Evolutionary conservation across 2,329 filamentous ascomycete genomes (phyloP).

Genomic region (Tolypocladium album): DNA sequence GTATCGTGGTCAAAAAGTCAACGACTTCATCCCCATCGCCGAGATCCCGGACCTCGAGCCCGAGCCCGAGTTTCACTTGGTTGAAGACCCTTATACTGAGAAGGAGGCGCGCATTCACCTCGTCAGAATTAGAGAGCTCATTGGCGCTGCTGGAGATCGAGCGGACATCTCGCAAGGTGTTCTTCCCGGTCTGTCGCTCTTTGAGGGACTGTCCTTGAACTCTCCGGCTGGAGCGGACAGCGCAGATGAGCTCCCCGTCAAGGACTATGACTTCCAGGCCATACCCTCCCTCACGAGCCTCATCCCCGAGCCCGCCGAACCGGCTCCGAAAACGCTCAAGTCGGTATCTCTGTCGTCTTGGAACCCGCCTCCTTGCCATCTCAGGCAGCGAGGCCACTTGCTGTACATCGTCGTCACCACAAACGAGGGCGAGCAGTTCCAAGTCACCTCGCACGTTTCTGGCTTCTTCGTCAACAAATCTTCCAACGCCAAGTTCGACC

Average conservation of each 20-base stretch:
- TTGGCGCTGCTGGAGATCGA: constrained; percentile 82
- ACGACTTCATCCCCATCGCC: constrained; percentile 87
- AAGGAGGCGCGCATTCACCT: constrained; percentile 96
- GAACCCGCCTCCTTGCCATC: constrained; percentile 90
- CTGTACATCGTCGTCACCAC: constrained; percentile 84
- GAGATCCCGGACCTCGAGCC: constrained; percentile 72
- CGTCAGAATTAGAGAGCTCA: constrained; percentile 80
- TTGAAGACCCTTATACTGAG: constrained; percentile 95
- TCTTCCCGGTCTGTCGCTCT: constrained; percentile 73
- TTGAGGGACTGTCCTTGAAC: constrained; percentile 59
- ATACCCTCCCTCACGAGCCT: constrained; percentile 59
- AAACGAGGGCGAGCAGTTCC: constrained; percentile 87
- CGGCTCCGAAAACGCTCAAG: constrained; percentile 84
- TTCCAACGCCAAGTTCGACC: constrained; percentile 90
- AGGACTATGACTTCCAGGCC: constrained; percentile 68
- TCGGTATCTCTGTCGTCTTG: constrained; percentile 79
- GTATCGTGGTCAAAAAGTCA: constrained; percentile 78
- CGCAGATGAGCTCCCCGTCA: constrained; percentile 32
- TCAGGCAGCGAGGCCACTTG: constrained; percentile 84
- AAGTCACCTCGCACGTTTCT: constrained; percentile 86
- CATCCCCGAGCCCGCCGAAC: constrained; percentile 54
- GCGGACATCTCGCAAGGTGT: constrained; percentile 82
- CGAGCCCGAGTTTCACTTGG: constrained; percentile 68
- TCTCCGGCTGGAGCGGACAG: constrained; percentile 26
- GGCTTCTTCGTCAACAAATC: constrained; percentile 98